These are phyloP conservation scores for Magnaporthiopsis incrustans DNA, from an alignment of 2,329 filamentous ascomycete genomes.

Conservation along the genomic window DNA sequence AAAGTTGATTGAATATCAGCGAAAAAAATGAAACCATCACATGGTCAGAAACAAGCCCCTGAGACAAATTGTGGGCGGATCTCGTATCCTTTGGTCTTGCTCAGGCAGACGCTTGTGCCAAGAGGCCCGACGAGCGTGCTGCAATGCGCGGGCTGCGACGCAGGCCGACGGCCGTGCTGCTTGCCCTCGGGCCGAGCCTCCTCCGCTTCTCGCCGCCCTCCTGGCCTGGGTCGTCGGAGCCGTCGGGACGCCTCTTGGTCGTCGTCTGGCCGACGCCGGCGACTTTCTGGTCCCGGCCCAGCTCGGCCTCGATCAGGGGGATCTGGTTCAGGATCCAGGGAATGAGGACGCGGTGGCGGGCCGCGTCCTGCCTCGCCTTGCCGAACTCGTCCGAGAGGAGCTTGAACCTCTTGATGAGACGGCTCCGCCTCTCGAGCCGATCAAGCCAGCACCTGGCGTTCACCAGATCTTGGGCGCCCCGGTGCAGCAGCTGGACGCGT, in stretches of 20 bases:
- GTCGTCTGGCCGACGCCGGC: not conserved
- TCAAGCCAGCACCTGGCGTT: not conserved
- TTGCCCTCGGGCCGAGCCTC: not conserved
- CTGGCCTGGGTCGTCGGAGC: not conserved
- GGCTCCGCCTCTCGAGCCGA: not conserved
- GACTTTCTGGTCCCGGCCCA: not conserved
- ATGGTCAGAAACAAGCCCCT: too few species aligned
- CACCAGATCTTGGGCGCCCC: not conserved
- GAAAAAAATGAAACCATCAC: too few species aligned
- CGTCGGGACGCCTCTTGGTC: not conserved
- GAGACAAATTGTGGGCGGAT: too few species aligned
- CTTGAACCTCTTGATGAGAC: not conserved
- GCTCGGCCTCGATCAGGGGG: not conserved
- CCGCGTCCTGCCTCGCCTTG: not conserved
- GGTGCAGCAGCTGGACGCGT: not conserved
- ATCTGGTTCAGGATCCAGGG: not conserved
- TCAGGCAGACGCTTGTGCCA: not conserved
- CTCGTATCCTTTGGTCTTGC: not conserved
- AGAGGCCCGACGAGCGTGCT: not conserved
- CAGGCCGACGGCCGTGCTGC: not conserved
- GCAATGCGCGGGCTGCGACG: slow-evolving; percentile 1
- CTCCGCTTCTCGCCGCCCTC: not conserved
- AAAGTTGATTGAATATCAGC: too few species aligned
- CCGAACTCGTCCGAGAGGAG: not conserved
- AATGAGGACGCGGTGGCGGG: not conserved